These are phyloP conservation scores for Nevesoporus exiguus DNA, from an alignment of 768 basidiomycete species.

Conservation along the genomic window DNA sequence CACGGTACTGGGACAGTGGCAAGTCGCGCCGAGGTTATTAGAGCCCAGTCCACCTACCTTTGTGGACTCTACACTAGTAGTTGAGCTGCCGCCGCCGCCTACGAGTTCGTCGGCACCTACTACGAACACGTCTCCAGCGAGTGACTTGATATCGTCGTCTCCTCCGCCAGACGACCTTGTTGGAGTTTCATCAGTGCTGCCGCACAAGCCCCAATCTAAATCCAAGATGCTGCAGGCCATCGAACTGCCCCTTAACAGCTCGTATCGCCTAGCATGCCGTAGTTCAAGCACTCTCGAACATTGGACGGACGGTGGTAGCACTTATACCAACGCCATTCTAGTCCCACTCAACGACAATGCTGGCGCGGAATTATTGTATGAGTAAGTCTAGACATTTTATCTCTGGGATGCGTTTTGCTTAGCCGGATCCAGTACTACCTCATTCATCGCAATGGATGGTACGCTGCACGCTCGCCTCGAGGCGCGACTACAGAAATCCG, in stretches of 20 bases:
- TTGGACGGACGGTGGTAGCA: constrained; percentile 8
- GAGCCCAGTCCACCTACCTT: constrained; percentile 58
- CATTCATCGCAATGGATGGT: constrained; percentile 46
- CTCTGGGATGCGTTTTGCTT: background rate
- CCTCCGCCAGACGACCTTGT: background rate
- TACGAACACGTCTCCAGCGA: background rate
- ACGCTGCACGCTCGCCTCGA: constrained; percentile 45
- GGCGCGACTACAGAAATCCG: constrained; percentile 39
- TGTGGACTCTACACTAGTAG: constrained; percentile 50
- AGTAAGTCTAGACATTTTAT: constrained; percentile 37
- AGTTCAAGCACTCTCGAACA: constrained; percentile 6
- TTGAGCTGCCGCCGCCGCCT: constrained; percentile 33
- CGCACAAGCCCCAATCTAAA: constrained; percentile 2
- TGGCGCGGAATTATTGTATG: constrained; percentile 48
- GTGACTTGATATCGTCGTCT: constrained; percentile 10
- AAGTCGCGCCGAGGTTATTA: constrained; percentile 47
- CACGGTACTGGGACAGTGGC: constrained; percentile 28
- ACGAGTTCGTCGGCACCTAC: background rate
- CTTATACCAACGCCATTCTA: constrained; percentile 31
- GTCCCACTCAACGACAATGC: constrained; percentile 39
- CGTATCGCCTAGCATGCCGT: constrained; percentile 23
- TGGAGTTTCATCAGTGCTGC: background rate
- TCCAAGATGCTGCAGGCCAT: constrained; percentile 6
- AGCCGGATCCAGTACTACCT: constrained; percentile 36
- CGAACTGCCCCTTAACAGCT: constrained; percentile 32